Base-by-base conservation (phyloP, 495 filamentous ascomycete species). In the Aspergillus sclerotiicarbonarius region DNA sequence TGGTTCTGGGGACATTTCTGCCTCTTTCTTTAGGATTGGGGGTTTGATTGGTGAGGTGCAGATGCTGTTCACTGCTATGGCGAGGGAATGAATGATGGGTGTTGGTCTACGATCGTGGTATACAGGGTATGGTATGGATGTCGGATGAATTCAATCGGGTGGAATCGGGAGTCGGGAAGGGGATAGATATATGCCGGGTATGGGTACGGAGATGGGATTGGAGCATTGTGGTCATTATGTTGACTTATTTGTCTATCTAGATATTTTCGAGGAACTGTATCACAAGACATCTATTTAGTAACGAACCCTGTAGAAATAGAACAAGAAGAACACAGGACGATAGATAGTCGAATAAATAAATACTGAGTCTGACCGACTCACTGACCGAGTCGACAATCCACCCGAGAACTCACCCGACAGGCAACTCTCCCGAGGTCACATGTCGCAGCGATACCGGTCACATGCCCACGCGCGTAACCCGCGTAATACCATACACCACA, bases 1-100 rank as follows among this genome's bases (percentile, higher is more conserved):
- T 0, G n/a, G n/a, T n/a, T n/a, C n/a, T n/a, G 53, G 51, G 31
- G 49, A 18, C 49, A 58, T 62, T 62, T 31, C 30, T 44, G 9
- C 25, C 18, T 29, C 16, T 30, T 50, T 56, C 32, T 47, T 3
- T 52, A 6, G 21, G 8, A 15, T 54, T 32, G 9, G 29, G 4
- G 19, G 0, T 53, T 16, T 39, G 13, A n/a, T 53, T 20, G 1
- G 21, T 37, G 6, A 1, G 16, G 4, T 16, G 18, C 2, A 37
- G 1, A 4, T 39, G 19, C 12, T 31, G 9, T 4, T 51, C 0
- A 13, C 3, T 31, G 9, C 31, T 25, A 25, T 25, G 25, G 2
- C 5, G 2, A n/a, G n/a, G 25, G 25, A 5, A 25, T 25, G 25
- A 5, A 25, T 25, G 25, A 25, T 25, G 25, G 31, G 25, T 30